Evolutionary conservation across 163 green algal species (phyloP).

Genomic region (Chloromonas sp.): DNA sequence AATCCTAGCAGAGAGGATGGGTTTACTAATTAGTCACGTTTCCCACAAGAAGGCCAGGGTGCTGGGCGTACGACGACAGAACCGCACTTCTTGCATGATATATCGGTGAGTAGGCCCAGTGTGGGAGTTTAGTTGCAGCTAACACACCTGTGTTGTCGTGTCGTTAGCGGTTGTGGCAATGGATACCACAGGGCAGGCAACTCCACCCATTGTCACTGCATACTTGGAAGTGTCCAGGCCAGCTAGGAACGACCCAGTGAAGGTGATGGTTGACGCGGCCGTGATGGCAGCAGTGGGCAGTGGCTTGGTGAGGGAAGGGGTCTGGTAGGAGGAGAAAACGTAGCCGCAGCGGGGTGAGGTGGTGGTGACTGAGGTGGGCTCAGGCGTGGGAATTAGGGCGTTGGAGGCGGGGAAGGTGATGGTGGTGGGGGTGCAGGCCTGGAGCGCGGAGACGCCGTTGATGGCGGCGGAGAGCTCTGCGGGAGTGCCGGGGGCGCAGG

Average conservation of each 20-base stretch:
- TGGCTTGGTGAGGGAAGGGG: slow-evolving; percentile 15
- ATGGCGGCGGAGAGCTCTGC: slow-evolving; percentile 12
- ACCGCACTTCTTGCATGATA: no score
- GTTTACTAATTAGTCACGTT: no score
- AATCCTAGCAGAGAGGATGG: no score
- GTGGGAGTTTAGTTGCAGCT: no score
- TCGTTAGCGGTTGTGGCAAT: no score
- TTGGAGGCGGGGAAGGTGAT: background rate
- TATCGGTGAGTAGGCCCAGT: no score
- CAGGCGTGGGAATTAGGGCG: background rate
- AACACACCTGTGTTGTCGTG: no score
- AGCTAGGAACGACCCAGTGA: background rate
- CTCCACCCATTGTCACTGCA: background rate
- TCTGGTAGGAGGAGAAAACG: slow-evolving; percentile 28
- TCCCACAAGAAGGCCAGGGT: no score
- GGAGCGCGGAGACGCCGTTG: slow-evolving; percentile 15
- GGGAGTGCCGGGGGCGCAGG: slow-evolving; percentile 1
- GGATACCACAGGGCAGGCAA: background rate
- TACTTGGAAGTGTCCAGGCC: background rate
- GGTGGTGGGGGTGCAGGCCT: slow-evolving; percentile 1
- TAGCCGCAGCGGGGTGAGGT: slow-evolving; percentile 14
- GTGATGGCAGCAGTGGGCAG: background rate
- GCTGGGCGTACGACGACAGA: no score
- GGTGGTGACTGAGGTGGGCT: background rate
- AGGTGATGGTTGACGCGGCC: background rate